A percentile compares a stretch with the other conserved stretches of the same genome.
phyloP scores from a whole-genome alignment of 306 rosid species.

The Vicia sativa region DNA sequence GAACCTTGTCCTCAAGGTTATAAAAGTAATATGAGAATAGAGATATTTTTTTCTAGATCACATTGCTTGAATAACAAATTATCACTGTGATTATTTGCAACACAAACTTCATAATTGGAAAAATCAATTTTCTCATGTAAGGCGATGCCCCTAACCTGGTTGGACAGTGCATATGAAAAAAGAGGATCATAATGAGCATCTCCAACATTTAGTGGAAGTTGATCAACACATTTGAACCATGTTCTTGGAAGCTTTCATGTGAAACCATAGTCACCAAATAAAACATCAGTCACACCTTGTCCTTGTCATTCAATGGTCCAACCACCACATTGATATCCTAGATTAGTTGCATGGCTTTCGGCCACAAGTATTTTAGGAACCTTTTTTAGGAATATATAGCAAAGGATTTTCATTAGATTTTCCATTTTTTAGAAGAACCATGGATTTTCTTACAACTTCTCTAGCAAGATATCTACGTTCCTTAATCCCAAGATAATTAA shows the following conservation, averaged over 20 bases:
- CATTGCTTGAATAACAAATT: no score
- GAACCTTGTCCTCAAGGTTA: no score
- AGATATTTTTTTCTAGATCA: no score
- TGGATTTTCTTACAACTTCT: conserved; percentile 55
- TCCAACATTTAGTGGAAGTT: conserved; percentile 55
- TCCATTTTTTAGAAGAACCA: conserved; percentile 55
- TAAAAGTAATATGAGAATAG: no score
- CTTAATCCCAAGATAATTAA: conserved; percentile 51
- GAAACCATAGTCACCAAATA: conserved; percentile 57
- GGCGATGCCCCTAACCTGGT: no score
- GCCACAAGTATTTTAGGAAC: conserved; percentile 54
- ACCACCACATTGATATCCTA: conserved; percentile 65
- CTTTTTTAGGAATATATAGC: conserved; percentile 50
- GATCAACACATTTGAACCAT: conserved; percentile 60
- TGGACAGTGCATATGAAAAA: no score
- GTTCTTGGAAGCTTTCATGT: conserved; percentile 54
- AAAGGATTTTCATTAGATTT: conserved; percentile 38
- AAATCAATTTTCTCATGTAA: no score
- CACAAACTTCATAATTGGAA: no score
- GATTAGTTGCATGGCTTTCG: conserved; percentile 60
- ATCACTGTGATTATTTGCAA: no score
- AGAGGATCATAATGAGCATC: conserved; percentile 58
- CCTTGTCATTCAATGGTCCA: conserved; percentile 67
- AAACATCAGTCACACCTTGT: conserved; percentile 55
- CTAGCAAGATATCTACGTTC: conserved; percentile 51